Conservation (phyloP, 805 yeast species). For the Candida broadrunensis region DNA sequence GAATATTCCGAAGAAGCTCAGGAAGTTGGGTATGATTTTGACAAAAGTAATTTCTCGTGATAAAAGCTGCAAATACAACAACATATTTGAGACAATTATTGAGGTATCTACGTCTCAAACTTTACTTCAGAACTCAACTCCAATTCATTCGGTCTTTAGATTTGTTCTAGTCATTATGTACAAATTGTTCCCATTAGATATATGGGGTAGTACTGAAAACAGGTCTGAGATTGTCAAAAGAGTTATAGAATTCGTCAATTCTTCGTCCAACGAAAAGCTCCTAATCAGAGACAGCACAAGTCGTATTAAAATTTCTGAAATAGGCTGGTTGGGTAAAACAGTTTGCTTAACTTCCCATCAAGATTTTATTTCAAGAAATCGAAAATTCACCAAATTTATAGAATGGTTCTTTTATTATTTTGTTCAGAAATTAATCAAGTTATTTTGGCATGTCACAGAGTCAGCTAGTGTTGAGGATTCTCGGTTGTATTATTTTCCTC, state of each 20-base stretch:
- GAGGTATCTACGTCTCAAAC: neutral
- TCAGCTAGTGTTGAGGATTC: conserved; percentile 19
- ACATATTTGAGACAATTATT: neutral
- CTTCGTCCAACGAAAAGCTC: conserved; percentile 35
- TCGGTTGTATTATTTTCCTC: conserved; percentile 52
- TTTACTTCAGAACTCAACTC: conserved; percentile 24
- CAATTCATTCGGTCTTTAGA: conserved; percentile 31
- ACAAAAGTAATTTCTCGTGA: neutral
- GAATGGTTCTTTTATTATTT: conserved; percentile 56
- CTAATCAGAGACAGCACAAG: conserved; percentile 26
- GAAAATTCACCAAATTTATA: conserved; percentile 41
- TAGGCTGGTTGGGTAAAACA: conserved; percentile 54
- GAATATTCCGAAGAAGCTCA: neutral
- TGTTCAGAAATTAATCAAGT: conserved; percentile 44
- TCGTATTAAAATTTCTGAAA: conserved; percentile 39
- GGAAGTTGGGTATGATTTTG: neutral
- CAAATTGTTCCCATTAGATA: conserved; percentile 46
- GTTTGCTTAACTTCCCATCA: conserved; percentile 28
- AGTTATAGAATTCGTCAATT: conserved; percentile 35
- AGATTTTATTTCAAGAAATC: conserved; percentile 38
- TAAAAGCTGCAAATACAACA: neutral
- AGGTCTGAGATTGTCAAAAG: conserved; percentile 34
- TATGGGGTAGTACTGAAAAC: conserved; percentile 55
- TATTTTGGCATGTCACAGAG: conserved; percentile 70
- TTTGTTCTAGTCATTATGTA: conserved; percentile 44